A percentile compares a stretch with the other conserved stretches of the same genome.
These are phyloP conservation scores for Sugiyamaella smithiae DNA, from an alignment of 805 yeast genomes.

Conservation along the genomic window DNA sequence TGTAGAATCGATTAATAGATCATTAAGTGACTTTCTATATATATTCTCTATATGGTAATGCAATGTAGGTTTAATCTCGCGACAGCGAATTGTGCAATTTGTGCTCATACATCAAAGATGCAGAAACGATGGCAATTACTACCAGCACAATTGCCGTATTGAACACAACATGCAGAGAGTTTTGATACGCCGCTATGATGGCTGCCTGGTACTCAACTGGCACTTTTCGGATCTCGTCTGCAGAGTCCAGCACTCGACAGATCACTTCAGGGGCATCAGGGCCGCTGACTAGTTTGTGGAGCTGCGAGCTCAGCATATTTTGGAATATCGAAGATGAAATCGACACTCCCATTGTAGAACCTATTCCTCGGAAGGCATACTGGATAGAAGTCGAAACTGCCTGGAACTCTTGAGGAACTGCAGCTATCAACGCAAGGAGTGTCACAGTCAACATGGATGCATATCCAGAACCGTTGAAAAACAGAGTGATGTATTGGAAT, in stretches of 20 bases:
- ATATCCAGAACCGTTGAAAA: constrained; percentile 62
- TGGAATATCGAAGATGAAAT: constrained; percentile 66
- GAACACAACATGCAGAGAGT: constrained; percentile 52
- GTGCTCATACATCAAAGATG: constrained; percentile 55
- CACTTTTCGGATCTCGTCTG: constrained; percentile 48
- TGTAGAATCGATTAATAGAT: too few relatives aligned
- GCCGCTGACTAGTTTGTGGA: constrained; percentile 29
- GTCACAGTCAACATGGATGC: constrained; percentile 69
- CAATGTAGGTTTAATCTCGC: constrained; percentile 2
- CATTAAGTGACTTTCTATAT: too few relatives aligned
- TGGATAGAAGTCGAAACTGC: constrained; percentile 89
- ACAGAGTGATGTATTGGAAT: constrained; percentile 43
- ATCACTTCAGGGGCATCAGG: constrained; percentile 32
- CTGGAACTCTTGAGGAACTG: constrained; percentile 66
- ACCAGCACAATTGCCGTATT: constrained; percentile 43
- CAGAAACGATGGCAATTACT: constrained; percentile 40
- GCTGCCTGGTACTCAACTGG: constrained; percentile 45
- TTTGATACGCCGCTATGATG: constrained; percentile 44
- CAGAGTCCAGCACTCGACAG: constrained; percentile 46
- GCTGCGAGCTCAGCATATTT: constrained; percentile 37
- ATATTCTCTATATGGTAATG: too few relatives aligned
- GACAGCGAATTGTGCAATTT: constrained; percentile 43
- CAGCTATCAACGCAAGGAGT: constrained; percentile 68
- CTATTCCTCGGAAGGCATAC: constrained; percentile 82
- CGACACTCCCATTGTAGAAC: constrained; percentile 80